Evolutionary conservation across 2,329 filamentous ascomycete species (phyloP).

Genomic region (Fusarium kyushuense): DNA sequence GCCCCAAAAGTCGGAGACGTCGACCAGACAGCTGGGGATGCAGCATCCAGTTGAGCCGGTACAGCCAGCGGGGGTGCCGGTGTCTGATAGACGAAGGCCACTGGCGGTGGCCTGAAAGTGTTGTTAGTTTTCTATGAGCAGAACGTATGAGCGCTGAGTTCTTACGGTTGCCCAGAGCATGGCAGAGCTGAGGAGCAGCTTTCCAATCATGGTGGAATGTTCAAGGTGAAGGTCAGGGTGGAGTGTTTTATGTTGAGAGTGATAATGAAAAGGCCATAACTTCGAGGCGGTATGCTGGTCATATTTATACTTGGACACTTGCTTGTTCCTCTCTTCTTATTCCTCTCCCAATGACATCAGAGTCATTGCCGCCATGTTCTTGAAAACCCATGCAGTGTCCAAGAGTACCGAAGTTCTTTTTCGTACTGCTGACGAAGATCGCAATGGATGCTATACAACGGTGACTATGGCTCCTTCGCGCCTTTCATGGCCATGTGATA

Average conservation of each 20-base stretch:
- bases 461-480: not conserved
- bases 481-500: not conserved
- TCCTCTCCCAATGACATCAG: not conserved
- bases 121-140: not conserved
- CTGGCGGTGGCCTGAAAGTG: not conserved
- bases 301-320: not conserved
- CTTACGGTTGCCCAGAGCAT: not conserved
- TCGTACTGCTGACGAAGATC: not conserved
- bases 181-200: not conserved
- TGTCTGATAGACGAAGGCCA: not conserved
- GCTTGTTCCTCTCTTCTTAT: too few relatives aligned
- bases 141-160: not conserved
- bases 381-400: not conserved
- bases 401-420: not conserved
- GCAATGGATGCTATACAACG: not conserved
- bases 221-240: not conserved
- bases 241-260: not conserved
- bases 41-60: not conserved
- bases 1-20: not conserved
- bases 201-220: not conserved
- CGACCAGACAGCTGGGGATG: not conserved
- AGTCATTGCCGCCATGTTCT: not conserved
- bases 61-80: not conserved
- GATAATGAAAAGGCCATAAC: not conserved
- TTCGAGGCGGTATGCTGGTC: fast-evolving